Conservation (phyloP, 306 rosid genomes). For the Albizia julibrissin region DNA sequence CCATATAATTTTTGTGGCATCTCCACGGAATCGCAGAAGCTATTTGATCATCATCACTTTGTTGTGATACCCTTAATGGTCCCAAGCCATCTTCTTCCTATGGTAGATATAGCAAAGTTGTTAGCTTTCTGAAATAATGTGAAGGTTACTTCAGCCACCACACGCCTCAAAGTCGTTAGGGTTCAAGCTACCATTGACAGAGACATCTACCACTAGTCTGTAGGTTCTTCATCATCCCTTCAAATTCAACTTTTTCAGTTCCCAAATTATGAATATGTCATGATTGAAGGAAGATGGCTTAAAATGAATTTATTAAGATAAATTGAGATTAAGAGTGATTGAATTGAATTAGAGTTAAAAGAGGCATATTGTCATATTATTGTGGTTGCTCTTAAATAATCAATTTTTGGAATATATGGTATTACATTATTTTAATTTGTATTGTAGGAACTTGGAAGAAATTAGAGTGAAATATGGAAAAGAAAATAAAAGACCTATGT, state of each 20-base stretch:
- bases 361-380: too few species aligned
- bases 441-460: too few species aligned
- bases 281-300: slow-evolving; percentile 24
- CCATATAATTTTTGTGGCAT: too few species aligned
- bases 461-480: too few species aligned
- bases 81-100: background rate
- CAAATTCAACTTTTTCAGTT: slow-evolving; percentile 35
- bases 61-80: background rate
- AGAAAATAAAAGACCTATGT: too few species aligned
- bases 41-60: background rate
- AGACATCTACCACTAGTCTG: slow-evolving; percentile 32
- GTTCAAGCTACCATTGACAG: slow-evolving; percentile 32
- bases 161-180: too few species aligned
- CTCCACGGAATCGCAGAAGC: background rate
- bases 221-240: slow-evolving; percentile 24
- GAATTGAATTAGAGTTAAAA: too few species aligned
- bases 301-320: too few species aligned
- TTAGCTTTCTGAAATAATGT: slow-evolving; percentile 41
- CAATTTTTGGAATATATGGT: too few species aligned
- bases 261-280: slow-evolving; percentile 4
- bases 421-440: too few species aligned
- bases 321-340: too few species aligned
- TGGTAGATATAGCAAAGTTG: slow-evolving; percentile 20
- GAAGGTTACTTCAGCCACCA: slow-evolving; percentile 42
- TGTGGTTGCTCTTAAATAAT: too few species aligned